Percentiles rank a stretch among this genome's conserved stretches.
These are phyloP conservation scores for Russula vinacea DNA, from an alignment of 768 basidiomycete species.

Conservation along the genomic window DNA sequence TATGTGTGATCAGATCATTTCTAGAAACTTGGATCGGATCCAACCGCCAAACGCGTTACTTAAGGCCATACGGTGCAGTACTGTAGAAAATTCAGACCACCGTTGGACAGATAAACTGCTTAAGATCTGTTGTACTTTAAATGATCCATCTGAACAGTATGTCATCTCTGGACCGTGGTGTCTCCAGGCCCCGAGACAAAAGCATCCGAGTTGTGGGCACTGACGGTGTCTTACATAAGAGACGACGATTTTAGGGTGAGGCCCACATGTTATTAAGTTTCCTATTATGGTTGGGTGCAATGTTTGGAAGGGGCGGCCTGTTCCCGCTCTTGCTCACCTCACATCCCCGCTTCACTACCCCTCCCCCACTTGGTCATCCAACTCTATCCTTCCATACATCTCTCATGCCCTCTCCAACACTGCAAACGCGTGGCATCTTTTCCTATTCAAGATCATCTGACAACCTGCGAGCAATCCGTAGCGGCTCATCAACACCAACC, in stretches of 20 bases:
- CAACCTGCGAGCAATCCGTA: constrained; percentile 20
- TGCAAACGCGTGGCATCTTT: constrained; percentile 22
- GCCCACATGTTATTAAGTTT: not conserved
- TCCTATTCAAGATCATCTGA: constrained; percentile 30
- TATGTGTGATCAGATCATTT: not conserved
- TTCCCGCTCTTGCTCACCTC: constrained; percentile 19
- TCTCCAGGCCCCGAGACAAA: not conserved
- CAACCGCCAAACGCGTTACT: not conserved
- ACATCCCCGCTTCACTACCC: constrained; percentile 12
- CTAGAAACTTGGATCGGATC: no score
- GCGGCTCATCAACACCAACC: constrained; percentile 28
- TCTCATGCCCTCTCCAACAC: constrained; percentile 20
- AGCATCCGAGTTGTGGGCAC: not conserved
- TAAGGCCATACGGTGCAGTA: not conserved
- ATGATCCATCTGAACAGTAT: not conserved
- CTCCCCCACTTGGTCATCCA: constrained; percentile 1
- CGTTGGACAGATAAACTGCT: not conserved
- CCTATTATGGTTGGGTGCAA: constrained; percentile 9
- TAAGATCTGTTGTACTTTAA: not conserved
- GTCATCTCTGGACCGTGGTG: no score
- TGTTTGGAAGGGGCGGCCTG: constrained; percentile 2
- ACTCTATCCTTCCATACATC: constrained; percentile 1
- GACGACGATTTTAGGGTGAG: not conserved
- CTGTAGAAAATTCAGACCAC: not conserved
- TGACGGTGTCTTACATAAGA: constrained; percentile 9